Conservation (phyloP, 2,329 filamentous ascomycete species). For the Cladorrhinum sp. region DNA sequence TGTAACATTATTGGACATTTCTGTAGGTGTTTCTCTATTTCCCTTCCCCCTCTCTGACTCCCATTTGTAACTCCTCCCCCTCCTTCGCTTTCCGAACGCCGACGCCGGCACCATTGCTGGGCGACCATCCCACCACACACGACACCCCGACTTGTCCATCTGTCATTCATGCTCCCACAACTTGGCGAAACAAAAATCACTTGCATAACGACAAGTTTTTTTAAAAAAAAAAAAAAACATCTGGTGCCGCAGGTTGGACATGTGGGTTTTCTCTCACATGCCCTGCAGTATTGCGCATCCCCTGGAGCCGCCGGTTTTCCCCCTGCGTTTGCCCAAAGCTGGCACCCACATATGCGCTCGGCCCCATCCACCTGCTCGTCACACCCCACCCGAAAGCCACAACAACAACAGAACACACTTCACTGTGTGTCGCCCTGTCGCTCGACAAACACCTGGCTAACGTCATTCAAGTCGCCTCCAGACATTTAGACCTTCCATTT, state of each 20-base stretch:
- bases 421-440: background rate
- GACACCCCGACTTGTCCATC: background rate
- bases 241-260: background rate
- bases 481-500: slow-evolving; percentile 25
- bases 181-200: background rate
- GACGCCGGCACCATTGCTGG: background rate
- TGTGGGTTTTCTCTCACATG: background rate
- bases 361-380: background rate
- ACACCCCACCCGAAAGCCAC: slow-evolving; percentile 11
- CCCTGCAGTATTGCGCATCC: background rate
- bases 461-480: slow-evolving; percentile 9
- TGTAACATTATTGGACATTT: slow-evolving; percentile 29
- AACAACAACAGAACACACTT: background rate
- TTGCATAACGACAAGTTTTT: background rate
- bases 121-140: background rate
- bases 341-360: slow-evolving; percentile 1
- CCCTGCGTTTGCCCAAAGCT: slow-evolving; percentile 1
- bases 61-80: slow-evolving; percentile 2
- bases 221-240: background rate
- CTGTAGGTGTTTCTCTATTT: slow-evolving; percentile 21
- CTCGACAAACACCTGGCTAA: slow-evolving; percentile 15
- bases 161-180: background rate
- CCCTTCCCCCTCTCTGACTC: slow-evolving; percentile 4
- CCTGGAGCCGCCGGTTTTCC: background rate
- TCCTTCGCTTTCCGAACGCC: slow-evolving; percentile 5